These are phyloP conservation scores for Penicillium paneum DNA, from an alignment of 2,329 filamentous ascomycete genomes.

Conservation along the genomic window DNA sequence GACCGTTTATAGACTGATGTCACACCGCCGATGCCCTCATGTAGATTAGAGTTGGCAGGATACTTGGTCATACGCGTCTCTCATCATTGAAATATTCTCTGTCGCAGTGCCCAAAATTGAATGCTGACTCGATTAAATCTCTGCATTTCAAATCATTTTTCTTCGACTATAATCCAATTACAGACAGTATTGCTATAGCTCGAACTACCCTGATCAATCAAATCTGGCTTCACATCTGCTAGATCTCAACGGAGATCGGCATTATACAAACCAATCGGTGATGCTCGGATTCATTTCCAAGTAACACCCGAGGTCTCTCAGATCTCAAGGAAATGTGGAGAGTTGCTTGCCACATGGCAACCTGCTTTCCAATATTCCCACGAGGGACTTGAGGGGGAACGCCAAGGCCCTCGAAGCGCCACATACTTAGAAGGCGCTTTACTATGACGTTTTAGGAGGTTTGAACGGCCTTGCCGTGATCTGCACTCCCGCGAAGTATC, in stretches of 20 bases:
- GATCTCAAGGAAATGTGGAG: neutral
- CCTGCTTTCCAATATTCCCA: neutral
- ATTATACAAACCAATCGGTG: neutral
- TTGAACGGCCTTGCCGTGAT: neutral
- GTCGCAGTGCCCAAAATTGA: neutral
- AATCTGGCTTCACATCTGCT: neutral
- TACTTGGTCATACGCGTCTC: too few relatives aligned
- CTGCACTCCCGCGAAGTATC: neutral
- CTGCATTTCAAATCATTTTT: too few relatives aligned
- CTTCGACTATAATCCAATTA: neutral
- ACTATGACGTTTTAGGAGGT: neutral
- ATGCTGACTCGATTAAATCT: neutral
- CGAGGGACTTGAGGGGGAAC: neutral
- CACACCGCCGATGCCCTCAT: neutral
- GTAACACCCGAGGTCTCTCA: neutral
- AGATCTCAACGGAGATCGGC: too few relatives aligned
- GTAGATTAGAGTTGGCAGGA: too few relatives aligned
- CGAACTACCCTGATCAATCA: neutral
- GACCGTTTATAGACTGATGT: neutral
- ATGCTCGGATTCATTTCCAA: neutral
- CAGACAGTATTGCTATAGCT: neutral
- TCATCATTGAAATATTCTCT: neutral
- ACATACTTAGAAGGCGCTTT: neutral
- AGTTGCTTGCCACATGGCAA: neutral
- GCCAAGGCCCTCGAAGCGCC: slow-evolving; percentile 1